Base-by-base conservation (phyloP, 2,329 filamentous ascomycete genomes). In the Tothia fuscella region DNA sequence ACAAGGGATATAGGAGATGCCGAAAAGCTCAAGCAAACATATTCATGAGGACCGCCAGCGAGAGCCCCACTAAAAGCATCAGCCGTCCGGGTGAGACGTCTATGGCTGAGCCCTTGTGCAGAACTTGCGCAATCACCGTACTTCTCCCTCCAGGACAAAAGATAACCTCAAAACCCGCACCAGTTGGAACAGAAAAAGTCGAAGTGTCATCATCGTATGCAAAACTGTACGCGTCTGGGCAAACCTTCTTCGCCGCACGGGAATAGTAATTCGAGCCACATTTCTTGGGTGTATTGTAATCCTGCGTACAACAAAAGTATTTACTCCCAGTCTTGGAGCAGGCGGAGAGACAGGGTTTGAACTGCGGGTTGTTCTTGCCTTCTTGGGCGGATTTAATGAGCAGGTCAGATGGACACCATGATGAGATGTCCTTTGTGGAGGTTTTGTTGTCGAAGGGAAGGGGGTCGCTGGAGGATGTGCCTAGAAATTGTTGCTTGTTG, bases 221-320 rank as follows among this genome's bases (percentile, higher is more conserved):
- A 57, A 74, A 93, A 53, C 80, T 85, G 62, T 91, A 93, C 3
- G 84, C 84, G 60, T 93, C 85, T 1, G 85, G 84, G 55, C 85
- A 93, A 9, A 89, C 71, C 3, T 62, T 63, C 64, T 93, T 91
- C 41, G 82, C 81, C 9, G 67, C 67, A 44, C 66, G 72, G 48
- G 78, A 78, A 62, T 88, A 91, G 29, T 72, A 60, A 41, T 77
- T 77, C 3, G 80, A 76, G 44, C 68, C 65, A 63, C 84, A 91
- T 37, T 67, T 66, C 17, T 70, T 65, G 3, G 80, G 71, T 26
- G 71, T 70, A 52, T 79, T 68, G 60, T 80, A 82, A 10, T 71
- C 59, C 33, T 82, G 83, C 13, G 78, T 78, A 59, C 85, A 91
- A 63, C 85, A 93, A 56, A 89, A 82, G 50, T 69, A 61, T 19